A percentile compares a stretch with the other conserved stretches of the same genome.
Evolutionary conservation across 768 basidiomycete species (phyloP).

Genomic region (Lactarius deliciosus): DNA sequence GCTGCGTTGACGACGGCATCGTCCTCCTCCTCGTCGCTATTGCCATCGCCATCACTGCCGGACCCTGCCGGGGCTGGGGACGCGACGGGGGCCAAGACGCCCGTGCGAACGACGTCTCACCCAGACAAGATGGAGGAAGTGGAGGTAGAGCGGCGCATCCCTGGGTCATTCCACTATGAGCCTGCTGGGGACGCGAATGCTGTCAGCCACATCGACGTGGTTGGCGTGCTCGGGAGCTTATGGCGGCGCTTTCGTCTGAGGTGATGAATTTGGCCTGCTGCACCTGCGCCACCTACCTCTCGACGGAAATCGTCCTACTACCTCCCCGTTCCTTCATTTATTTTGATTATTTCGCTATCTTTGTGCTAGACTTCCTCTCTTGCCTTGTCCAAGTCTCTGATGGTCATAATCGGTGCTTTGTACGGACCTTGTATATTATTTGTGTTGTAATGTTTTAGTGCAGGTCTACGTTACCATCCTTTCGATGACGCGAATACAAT

Average conservation of each 20-base stretch:
- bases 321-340: not conserved
- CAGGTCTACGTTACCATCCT: too few species aligned
- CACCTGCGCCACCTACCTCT: too few species aligned
- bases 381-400: not conserved
- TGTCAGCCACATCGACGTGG: not conserved
- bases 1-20: not conserved
- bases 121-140: not conserved
- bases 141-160: conserved; percentile 15
- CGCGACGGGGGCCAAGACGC: not conserved
- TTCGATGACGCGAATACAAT: not conserved
- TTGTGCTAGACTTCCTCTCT: not conserved
- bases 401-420: too few species aligned
- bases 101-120: not conserved
- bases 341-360: not conserved
- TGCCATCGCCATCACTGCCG: not conserved
- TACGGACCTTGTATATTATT: not conserved
- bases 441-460: not conserved
- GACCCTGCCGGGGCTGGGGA: not conserved
- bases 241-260: conserved; percentile 23
- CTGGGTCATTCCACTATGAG: conserved; percentile 23
- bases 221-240: conserved; percentile 11
- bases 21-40: not conserved
- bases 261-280: not conserved
- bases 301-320: too few species aligned
- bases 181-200: not conserved